Base-by-base conservation (phyloP, 148 eudicot species). In the Limonium bicolor region DNA sequence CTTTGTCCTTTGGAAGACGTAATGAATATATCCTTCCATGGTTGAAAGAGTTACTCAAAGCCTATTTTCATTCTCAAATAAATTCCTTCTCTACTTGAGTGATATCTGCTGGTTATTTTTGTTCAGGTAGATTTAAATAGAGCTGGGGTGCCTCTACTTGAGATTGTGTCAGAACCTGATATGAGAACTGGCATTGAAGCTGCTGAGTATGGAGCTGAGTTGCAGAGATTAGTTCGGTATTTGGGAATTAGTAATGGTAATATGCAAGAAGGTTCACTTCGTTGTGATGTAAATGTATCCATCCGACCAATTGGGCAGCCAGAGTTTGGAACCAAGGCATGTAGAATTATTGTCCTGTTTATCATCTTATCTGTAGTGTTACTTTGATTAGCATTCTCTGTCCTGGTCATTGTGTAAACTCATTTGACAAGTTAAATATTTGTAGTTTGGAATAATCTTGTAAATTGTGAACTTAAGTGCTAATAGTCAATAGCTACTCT, bases 101-200 rank as follows among this genome's bases (percentile, higher is more conserved):
- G 10, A 21, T 22, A 17, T 11, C 15, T 45, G 17, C 6, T 19
- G 25, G 26, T 41, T 41, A 51, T 18, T 38, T 10, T 36, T 23
- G 17, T 62, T 58, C 72, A 90, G 97, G 97, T 90, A 62, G 97
- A 90, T 68, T 60, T 90, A 55, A 90, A 90, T 53, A 72, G 97
- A 54, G 97, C 97, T 50, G 97, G 97, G 22, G 97, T 90, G 32
- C 95, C 97, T 37, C 67, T 90, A 57, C 95, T 84, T 62, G 97
- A 90, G 68, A 80, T 90, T 55, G 97, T 90, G 34, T 90, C 97
- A 61, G 97, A 90, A 73, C 97, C 97, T 53, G 97, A 90, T 62
- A 74, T 90, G 93, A 70, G 93, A 68, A 80, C 66, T 41, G 97
- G 97, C 35, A 74, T 84, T 40, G 97, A 90, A 74, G 97, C 97